Evolutionary conservation across 1,284 basidiomycete species (phyloP).

Genomic region (Sporisorium scitamineum): DNA sequence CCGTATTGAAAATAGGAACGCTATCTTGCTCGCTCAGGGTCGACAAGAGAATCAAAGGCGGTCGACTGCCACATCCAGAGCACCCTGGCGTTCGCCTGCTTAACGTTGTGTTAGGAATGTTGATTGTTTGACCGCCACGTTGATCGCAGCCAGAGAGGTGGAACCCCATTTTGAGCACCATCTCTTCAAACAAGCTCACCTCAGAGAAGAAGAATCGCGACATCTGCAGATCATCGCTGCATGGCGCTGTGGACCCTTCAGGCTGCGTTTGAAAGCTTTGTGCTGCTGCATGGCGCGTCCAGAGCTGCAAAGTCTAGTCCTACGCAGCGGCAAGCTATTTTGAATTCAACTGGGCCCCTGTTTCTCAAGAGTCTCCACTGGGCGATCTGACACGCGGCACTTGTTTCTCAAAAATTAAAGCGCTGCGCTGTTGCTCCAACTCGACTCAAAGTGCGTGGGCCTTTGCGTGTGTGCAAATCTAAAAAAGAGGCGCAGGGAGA

Average conservation of each 20-base stretch:
- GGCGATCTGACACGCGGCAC: not conserved
- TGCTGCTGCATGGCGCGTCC: not conserved
- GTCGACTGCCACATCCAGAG: too few species aligned
- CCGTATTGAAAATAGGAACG: too few species aligned
- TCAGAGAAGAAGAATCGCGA: not conserved
- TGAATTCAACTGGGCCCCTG: not conserved
- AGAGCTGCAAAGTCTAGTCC: not conserved
- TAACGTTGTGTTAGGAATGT: not conserved
- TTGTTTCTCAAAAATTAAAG: not conserved
- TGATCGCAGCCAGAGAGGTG: not conserved
- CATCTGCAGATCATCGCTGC: not conserved
- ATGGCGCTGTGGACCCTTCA: not conserved
- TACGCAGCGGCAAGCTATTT: not conserved
- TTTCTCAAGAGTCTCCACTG: not conserved
- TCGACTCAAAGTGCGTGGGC: not conserved
- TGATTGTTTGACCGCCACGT: constrained; percentile 4
- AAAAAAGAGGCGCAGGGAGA: too few species aligned
- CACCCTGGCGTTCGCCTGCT: too few species aligned
- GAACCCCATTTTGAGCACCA: not conserved
- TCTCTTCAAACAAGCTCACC: not conserved
- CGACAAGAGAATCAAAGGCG: too few species aligned
- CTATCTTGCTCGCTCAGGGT: too few species aligned
- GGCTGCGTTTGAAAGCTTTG: constrained; percentile 2
- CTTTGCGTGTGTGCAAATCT: not conserved
- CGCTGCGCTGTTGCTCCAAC: not conserved